Base-by-base conservation (phyloP, 345 rosid genomes). In the Boechera retrofracta region DNA sequence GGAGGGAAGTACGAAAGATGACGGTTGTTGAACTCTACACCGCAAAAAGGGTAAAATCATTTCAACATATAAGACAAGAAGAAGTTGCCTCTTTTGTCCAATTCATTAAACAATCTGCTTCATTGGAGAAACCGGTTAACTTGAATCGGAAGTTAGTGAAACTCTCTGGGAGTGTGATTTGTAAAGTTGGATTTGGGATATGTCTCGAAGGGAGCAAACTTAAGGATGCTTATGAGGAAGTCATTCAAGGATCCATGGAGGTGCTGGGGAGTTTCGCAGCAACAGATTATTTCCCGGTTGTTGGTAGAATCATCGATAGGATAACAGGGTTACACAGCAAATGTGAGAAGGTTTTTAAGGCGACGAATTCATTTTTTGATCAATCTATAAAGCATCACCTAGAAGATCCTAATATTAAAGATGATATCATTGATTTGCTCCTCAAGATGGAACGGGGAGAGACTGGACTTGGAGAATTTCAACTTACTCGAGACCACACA, bases 341-440 rank as follows among this genome's bases (percentile, higher is more conserved):
- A 67, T 63, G 81, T 1, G 86, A 85, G 41, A 75, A 42, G 64
- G 80, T 55, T 65, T 85, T 82, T 73, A 49, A 24, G 7, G 75
- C 71, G 28, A 7, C 83, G 7, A 89, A 90, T 69, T 4, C 56
- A 2, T 81, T 85, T 70, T 83, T 79, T 10, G 65, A 82, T 15
- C 64, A 83, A 31, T 58, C 72, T 13, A 78, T 90, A 10, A 68
- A 84, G 26, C 83, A 69, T 26, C 92, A 88, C 53, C 64, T 82
- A 16, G 81, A 84, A 32, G 32, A 65, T 48, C 63, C 64, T 24
- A 80, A 74, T 16, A 48, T 35, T 2, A 71, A 73, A 1, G 75
- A 82, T 33, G 90, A 86, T 81, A 67, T 87, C 63, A 76, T 87
- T 13, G 87, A 76, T 15, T 85, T 86, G 56, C 76, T 86, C 56